Conservation (phyloP, 148 eudicot genomes). For the Camellia lanceoleosa region DNA sequence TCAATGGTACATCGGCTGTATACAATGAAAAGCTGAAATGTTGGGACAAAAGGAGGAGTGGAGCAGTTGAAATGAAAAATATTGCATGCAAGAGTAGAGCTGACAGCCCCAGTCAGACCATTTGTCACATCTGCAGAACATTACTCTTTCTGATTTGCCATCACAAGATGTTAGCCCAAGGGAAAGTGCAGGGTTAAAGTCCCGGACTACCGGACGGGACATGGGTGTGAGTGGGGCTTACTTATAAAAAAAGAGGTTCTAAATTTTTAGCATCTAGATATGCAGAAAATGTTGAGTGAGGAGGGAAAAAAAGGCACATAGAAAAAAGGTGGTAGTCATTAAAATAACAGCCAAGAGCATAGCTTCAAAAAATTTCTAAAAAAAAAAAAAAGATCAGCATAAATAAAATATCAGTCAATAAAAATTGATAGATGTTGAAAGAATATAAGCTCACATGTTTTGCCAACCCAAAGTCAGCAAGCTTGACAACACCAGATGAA, state of each 20-base stretch:
- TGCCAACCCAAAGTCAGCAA: slow-evolving; percentile 96
- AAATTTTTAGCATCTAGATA: not conserved
- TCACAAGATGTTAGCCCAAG: not conserved
- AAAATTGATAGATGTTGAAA: not conserved
- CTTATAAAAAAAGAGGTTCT: not conserved
- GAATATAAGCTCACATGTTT: slow-evolving; percentile 66
- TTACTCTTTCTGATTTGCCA: not conserved
- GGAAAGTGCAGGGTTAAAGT: not conserved
- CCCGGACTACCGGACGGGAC: not conserved
- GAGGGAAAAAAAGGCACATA: not conserved
- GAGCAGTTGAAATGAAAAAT: not conserved
- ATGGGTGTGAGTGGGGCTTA: not conserved
- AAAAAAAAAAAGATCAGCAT: not conserved
- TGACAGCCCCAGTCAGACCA: not conserved
- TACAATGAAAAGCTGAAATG: slow-evolving; percentile 13
- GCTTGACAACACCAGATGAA: slow-evolving; percentile 88
- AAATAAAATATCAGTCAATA: not conserved
- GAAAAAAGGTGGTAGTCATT: not conserved
- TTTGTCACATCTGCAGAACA: not conserved
- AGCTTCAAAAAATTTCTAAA: not conserved
- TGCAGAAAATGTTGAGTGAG: not conserved
- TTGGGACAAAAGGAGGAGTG: not conserved
- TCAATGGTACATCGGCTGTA: slow-evolving; percentile 62
- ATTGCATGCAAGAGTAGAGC: not conserved
- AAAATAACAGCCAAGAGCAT: not conserved